Evolutionary conservation across 2,329 filamentous ascomycete species (phyloP), one percentile per base, ranked within the genome.

Genomic region (Paraphoma sp.): DNA sequence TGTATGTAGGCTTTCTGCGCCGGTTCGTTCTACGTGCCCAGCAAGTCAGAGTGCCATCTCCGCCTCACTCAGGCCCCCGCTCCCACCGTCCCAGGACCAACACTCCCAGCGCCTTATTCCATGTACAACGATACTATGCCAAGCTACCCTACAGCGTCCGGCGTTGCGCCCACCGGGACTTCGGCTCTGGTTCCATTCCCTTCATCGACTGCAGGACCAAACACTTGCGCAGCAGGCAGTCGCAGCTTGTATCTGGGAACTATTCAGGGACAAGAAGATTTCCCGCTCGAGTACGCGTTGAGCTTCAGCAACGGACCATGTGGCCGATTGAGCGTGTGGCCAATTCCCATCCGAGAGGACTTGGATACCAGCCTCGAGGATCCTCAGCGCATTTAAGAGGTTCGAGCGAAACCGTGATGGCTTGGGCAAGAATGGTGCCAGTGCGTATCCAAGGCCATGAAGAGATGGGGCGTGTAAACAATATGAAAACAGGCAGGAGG

Each of bases 231-330:
- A 4, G 17, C 29, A 1, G 67, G 70, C 51, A 61, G 54, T 17
- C 16, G 61, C 29, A 56, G 57, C 31, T 48, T 63, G 46, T 67
- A 63, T 50, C 44, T 68, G 14, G 69, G 67, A 16, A 59, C 51
- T 10, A 64, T 64, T n/a, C 49, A 58, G 46, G 69, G 68, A 1
- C 52, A 62, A 44, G 46, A 45, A 7, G 40, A 56, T 7, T 67
- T 69, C 58, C 59, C 58, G 1, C 29, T 42, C 1, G 48, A 61
- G n/a, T 50, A 58, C 14, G 67, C 65, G 36, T 29, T 67, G 23
- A 42, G 16, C 16, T 63, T 70, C 47, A 58, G 52, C 18, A 70
- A 73, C 36, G 67, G 68, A 11, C 68, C 63, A 5, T 70, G 68
- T 59, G 68, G 67, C 7, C 44, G 63, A 3, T 48, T 69, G 36